A percentile compares a stretch with the other conserved stretches of the same genome.
These are phyloP conservation scores for Cercophora newfieldiana DNA, from an alignment of 495 filamentous ascomycete genomes.

Conservation along the genomic window DNA sequence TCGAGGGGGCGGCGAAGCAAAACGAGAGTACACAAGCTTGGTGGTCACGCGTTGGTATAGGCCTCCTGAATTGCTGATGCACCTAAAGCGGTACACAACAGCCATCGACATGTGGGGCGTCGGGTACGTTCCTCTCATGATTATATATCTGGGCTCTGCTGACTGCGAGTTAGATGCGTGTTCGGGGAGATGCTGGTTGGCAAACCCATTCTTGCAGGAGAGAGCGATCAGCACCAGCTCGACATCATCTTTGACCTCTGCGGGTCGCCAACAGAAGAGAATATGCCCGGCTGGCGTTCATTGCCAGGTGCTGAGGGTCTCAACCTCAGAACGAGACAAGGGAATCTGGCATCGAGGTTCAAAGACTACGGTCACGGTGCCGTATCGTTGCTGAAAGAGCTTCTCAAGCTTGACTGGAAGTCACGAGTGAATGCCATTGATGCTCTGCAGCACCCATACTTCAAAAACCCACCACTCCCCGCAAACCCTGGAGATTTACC, in stretches of 20 bases:
- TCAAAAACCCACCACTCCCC: constrained; percentile 74
- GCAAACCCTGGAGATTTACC: constrained; percentile 80
- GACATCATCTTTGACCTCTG: constrained; percentile 92
- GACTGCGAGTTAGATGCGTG: constrained; percentile 66
- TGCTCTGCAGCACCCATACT: constrained; percentile 91
- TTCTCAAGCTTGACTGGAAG: constrained; percentile 86
- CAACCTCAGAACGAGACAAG: constrained; percentile 60
- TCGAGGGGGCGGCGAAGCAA: constrained; percentile 78
- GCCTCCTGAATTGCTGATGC: constrained; percentile 88
- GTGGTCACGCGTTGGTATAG: constrained; percentile 98
- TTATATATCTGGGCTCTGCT: constrained; percentile 13
- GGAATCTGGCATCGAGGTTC: constrained; percentile 71
- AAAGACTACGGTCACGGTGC: constrained; percentile 63
- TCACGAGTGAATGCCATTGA: constrained; percentile 91
- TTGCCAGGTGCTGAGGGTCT: constrained; percentile 81
- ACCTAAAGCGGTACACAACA: constrained; percentile 84
- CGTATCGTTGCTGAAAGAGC: constrained; percentile 75
- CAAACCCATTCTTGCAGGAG: constrained; percentile 88
- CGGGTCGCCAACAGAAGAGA: constrained; percentile 84
- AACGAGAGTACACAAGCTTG: constrained; percentile 86
- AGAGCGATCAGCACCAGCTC: constrained; percentile 84
- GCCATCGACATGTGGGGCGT: constrained; percentile 99
- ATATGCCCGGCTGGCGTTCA: constrained; percentile 86
- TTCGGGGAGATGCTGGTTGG: constrained; percentile 98
- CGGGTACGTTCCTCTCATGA: constrained; percentile 57